phyloP scores from a whole-genome alignment of 2,329 filamentous ascomycete species.

The Talaromyces pinophilus region DNA sequence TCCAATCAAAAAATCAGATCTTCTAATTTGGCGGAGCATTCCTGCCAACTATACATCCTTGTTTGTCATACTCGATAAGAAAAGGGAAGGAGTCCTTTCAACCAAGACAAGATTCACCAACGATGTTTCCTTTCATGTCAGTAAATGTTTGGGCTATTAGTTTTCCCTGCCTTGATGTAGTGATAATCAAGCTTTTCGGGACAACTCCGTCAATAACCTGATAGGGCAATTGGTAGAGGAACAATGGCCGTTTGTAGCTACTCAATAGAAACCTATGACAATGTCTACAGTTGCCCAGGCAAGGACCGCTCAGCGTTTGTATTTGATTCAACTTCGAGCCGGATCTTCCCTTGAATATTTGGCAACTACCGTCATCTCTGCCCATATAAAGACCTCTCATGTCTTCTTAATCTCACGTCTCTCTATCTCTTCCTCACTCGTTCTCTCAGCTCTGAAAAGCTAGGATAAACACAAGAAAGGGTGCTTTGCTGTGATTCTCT shows the following conservation, averaged over 20 bases:
- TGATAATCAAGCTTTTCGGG: background rate
- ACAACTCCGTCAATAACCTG: background rate
- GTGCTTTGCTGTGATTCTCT: background rate
- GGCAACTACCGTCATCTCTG: background rate
- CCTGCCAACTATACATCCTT: background rate
- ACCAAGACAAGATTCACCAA: background rate
- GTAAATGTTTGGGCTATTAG: background rate
- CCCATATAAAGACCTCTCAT: background rate
- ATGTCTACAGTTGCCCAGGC: background rate
- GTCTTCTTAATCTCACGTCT: slow-evolving; percentile 1
- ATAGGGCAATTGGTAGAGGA: background rate
- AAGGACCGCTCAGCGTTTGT: background rate
- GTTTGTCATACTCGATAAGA: background rate
- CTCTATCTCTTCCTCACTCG: background rate
- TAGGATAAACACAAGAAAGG: slow-evolving; percentile 1
- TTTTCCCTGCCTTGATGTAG: background rate
- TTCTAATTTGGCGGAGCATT: background rate
- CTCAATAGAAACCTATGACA: background rate
- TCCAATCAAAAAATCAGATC: background rate
- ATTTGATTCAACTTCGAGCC: background rate
- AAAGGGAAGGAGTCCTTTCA: background rate
- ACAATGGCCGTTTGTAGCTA: background rate
- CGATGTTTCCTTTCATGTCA: background rate
- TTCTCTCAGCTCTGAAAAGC: background rate
- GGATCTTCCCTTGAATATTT: background rate